Base-by-base conservation (phyloP, 805 yeast species). In the Groenewaldozyma salmanticensis region DNA sequence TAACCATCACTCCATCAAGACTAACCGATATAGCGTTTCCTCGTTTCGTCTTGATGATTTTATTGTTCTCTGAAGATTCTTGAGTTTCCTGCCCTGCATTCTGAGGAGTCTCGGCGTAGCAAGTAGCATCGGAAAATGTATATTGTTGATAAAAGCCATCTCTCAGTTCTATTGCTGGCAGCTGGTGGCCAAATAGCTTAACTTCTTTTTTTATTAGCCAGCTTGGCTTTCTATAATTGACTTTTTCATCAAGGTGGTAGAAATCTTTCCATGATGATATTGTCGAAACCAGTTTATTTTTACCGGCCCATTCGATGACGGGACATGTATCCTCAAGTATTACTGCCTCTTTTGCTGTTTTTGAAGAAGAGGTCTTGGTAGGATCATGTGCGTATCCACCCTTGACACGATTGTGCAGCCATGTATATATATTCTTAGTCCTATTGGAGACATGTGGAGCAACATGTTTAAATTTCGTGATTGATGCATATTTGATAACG, bases 201-300 rank as follows among this genome's bases (percentile, higher is more conserved):
- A 9, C 13, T 24, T 24, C 29, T 32, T 11, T n/a, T 21, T 37
- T 19, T 9, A 4, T 7, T 19, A 45, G 31, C 52, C 52, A 50
- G 33, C 17, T 39, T 7, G 52, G 55, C 21, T 34, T 39, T 35
- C 44, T 44, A 37, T 24, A 49, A 37, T 51, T 44, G 27, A 47
- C 42, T 2, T 46, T 17, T 1, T 48, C 42, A 37, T 59, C 58
- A 11, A 58, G 40, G 19, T 46, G 45, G 38, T 58, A 55, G 38
- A 61, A 61, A 31, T 45, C 41, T 7, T 46, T 43, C 64, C 64
- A 60, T 9, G 65, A 60, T 3, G 56, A 54, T 4, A 60, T 44
- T 4, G 42, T 24, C 5, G 38, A 21, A n/a, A 35, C 17, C 9
- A 35, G 6, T 7, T n/a, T n/a, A n/a, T 35, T 18, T 35, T 35